Evolutionary conservation across 2,329 filamentous ascomycete species (phyloP), one percentile per base, ranked within the genome.

Genomic region (Aurifilum marmelostoma): DNA sequence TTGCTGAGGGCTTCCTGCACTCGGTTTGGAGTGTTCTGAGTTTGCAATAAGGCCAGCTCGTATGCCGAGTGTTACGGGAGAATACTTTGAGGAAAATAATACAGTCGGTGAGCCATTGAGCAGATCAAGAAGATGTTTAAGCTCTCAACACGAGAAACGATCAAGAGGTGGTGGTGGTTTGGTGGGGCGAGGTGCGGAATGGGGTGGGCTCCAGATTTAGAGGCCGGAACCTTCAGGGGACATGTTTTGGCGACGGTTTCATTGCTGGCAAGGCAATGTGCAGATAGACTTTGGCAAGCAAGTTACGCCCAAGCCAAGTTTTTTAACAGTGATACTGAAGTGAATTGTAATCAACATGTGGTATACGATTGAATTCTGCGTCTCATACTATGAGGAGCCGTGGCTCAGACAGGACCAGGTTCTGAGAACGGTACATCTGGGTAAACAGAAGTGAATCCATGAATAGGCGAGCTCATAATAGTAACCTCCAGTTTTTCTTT

Each of bases 361-460:
- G 32, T 18, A 54, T 47, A n/a, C 3, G 27, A 0, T n/a, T 54
- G 14, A 29, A 56, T 16, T 27, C 24, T 54, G 24, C 12, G 24
- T 27, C 41, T 16, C 50, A 27, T 6, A 18, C 7, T 54, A 27
- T 7, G 24, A 29, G 24, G 29, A 14, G n/a, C 24, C 50, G n/a
- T 1, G 41, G n/a, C 50, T 52, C 3, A 27, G 27, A 27, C 24
- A 11, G n/a, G 29, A 9, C 29, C 11, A 32, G 14, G 11, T 37
- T 59, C 11, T 37, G 29, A 18, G 16, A 8, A 58, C 39, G n/a
- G 61, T 54, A 66, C 63, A 67, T 67, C 60, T 50, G 66, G 50
- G 62, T 68, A 68, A 65, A n/a, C 67, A 43, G 21, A 11, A 12
- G 9, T 61, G 34, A 34, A 41, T 24, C 16, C 14, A 14, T 14